These are phyloP conservation scores for Aegilops longissima DNA, from an alignment of 176 grass and related monocot genomes.

Conservation along the genomic window DNA sequence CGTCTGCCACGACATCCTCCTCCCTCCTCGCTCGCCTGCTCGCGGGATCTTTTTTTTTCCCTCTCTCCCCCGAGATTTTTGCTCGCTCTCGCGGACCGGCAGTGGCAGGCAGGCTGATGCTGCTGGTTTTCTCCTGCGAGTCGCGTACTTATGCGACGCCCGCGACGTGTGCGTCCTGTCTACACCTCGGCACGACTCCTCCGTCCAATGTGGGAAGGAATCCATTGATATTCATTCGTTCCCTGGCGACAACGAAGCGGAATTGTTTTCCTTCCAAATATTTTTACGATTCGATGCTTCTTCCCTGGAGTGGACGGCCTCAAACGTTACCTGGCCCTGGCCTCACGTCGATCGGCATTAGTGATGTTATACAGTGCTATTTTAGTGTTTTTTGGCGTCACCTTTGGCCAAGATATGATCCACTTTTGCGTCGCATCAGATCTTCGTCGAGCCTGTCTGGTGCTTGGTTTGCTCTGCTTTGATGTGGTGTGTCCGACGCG, in stretches of 20 bases:
- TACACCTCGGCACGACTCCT: background rate
- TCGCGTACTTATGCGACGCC: background rate
- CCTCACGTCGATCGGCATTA: background rate
- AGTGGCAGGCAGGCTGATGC: background rate
- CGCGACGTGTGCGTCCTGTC: background rate
- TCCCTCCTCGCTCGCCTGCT: background rate
- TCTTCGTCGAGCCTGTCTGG: background rate
- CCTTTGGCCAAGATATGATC: background rate
- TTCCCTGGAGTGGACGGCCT: background rate
- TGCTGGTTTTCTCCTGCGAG: background rate
- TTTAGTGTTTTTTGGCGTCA: background rate
- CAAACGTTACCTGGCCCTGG: background rate
- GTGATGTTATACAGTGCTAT: background rate
- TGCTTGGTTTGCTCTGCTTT: no score
- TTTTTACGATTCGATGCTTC: background rate
- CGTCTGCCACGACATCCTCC: slow-evolving; percentile 51
- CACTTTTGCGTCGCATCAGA: background rate
- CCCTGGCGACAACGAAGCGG: background rate
- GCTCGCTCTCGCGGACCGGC: background rate
- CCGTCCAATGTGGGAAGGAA: background rate
- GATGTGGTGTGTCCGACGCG: background rate
- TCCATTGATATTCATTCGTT: background rate
- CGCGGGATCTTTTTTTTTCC: background rate
- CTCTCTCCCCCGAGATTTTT: background rate
- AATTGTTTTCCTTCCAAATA: background rate